Conservation (phyloP, 2,329 filamentous ascomycete species). For the Pleomassaria siparia region DNA sequence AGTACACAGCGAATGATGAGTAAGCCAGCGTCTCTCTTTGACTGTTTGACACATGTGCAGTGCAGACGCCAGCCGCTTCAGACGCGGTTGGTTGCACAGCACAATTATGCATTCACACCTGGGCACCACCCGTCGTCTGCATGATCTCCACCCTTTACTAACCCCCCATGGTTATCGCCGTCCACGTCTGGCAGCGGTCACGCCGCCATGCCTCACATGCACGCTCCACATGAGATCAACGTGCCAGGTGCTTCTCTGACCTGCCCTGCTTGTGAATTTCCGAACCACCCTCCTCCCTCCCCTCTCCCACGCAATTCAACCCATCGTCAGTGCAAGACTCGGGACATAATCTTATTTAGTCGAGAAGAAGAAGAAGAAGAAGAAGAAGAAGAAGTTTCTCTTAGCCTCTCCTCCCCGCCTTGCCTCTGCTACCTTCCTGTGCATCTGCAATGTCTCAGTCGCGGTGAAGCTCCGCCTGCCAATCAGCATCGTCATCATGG, state of each 20-base stretch:
- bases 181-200: neutral
- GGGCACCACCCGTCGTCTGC: neutral
- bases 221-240: neutral
- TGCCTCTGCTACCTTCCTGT: neutral
- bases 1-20: neutral
- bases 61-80: neutral
- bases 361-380: no score
- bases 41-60: neutral
- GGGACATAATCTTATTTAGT: neutral
- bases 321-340: neutral
- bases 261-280: constrained; percentile 4
- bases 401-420: neutral
- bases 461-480: constrained; percentile 27
- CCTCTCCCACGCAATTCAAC: neutral
- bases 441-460: constrained; percentile 18
- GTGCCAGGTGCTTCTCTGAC: neutral
- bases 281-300: neutral
- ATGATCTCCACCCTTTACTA: neutral
- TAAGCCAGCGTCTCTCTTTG: neutral
- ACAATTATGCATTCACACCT: neutral
- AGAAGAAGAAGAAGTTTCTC: no score
- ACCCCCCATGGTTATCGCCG: neutral
- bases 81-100: neutral
- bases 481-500: constrained; percentile 33
- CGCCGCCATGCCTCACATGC: neutral